Conservation (phyloP, 148 eudicot species). For the Pouteria glomerata region DNA sequence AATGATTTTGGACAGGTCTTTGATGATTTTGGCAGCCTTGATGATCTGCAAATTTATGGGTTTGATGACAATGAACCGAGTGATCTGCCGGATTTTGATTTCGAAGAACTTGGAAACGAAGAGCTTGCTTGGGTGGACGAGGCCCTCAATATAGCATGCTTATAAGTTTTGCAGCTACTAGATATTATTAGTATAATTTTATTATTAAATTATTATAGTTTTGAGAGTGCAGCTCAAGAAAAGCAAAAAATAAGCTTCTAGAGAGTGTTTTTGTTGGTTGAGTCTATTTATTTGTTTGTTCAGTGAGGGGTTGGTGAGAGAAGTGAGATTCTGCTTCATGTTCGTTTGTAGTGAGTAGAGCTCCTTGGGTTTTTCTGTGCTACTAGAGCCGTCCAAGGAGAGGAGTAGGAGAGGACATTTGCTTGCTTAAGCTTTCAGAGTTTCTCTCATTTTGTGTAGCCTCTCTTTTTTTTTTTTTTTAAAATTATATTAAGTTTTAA, state of each 20-base stretch:
- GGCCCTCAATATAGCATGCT: conserved; percentile 67
- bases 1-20: conserved; percentile 37
- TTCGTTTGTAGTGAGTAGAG: neutral
- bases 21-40: conserved; percentile 31
- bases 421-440: too few relatives aligned
- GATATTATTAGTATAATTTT: conserved; percentile 6
- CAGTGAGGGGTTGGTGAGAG: conserved; percentile 3
- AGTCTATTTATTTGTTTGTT: conserved; percentile 16
- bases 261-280: conserved; percentile 19
- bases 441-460: too few relatives aligned
- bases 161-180: conserved; percentile 69
- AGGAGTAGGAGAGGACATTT: too few relatives aligned
- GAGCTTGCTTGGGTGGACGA: conserved; percentile 33
- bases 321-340: too few relatives aligned
- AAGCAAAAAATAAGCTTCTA: conserved; percentile 14
- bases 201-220: conserved; percentile 5
- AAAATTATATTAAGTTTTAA: too few relatives aligned
- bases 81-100: conserved; percentile 64
- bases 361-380: conserved; percentile 68
- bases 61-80: conserved; percentile 28
- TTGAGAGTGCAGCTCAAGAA: conserved; percentile 20
- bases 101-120: conserved; percentile 51
- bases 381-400: conserved; percentile 60
- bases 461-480: too few relatives aligned
- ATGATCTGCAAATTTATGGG: conserved; percentile 31